phyloP scores from a whole-genome alignment of 2,329 filamentous ascomycete species.

The Botrytis sinoallii region DNA sequence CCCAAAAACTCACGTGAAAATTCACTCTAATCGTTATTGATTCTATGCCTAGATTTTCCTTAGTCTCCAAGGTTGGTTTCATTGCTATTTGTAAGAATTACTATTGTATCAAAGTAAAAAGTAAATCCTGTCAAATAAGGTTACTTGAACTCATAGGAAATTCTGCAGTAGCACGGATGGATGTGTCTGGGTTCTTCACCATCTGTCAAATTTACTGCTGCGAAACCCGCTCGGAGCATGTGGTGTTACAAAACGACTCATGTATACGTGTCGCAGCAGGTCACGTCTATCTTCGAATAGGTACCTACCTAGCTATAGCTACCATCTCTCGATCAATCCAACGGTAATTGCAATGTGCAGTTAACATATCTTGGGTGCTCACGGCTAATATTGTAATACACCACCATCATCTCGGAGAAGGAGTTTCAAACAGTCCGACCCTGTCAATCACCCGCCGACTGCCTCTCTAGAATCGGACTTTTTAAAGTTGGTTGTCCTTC shows the following conservation, averaged over 20 bases:
- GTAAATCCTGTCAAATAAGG: too few species aligned
- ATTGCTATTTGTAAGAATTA: too few species aligned
- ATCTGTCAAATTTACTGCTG: neutral
- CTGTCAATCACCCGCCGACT: neutral
- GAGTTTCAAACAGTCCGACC: constrained; percentile 5
- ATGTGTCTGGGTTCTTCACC: neutral
- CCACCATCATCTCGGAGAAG: neutral
- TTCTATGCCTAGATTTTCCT: neutral
- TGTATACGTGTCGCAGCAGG: neutral
- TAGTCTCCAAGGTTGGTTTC: neutral
- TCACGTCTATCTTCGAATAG: neutral
- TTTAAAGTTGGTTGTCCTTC: neutral
- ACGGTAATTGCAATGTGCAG: neutral
- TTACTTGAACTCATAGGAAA: neutral
- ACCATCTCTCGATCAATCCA: neutral
- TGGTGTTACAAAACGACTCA: neutral
- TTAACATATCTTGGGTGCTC: neutral
- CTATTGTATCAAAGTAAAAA: too few species aligned
- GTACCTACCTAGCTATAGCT: too few species aligned
- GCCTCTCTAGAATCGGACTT: neutral
- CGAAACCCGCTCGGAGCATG: neutral
- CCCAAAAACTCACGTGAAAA: too few species aligned
- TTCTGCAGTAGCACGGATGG: neutral
- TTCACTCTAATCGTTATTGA: neutral
- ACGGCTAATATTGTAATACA: neutral